Percentiles rank a stretch among this genome's conserved stretches.
Conservation (phyloP, 2,329 filamentous ascomycete genomes). For the Talaromyces pinophilus region DNA sequence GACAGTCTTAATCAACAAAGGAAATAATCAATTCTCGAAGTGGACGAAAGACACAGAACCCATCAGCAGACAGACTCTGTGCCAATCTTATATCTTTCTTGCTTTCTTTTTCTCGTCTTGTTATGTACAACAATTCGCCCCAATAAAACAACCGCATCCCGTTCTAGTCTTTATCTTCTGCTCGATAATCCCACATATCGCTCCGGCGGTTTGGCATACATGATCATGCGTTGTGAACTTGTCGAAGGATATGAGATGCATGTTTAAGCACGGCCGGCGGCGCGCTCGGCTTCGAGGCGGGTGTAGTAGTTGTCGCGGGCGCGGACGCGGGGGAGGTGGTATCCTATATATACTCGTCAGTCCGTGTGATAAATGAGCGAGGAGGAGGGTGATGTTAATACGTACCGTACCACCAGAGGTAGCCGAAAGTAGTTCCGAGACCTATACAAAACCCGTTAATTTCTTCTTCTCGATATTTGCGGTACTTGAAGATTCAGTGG, state of each 20-base stretch:
- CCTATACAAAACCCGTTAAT: constrained; percentile 42
- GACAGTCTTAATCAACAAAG: background rate
- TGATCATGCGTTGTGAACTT: background rate
- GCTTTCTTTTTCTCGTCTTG: background rate
- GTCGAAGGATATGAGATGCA: background rate
- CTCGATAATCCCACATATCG: background rate
- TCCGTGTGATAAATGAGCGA: background rate
- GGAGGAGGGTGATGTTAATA: constrained; percentile 56
- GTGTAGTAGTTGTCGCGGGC: constrained; percentile 65
- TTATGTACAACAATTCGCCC: constrained; percentile 9
- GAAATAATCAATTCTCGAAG: constrained; percentile 15
- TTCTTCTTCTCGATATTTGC: background rate
- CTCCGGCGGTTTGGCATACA: constrained; percentile 14
- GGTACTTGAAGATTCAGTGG: background rate
- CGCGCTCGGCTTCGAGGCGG: constrained; percentile 64
- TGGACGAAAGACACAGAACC: constrained; percentile 14
- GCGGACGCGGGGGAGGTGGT: constrained; percentile 65
- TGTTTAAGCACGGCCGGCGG: constrained; percentile 40
- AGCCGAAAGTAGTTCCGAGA: constrained; percentile 63
- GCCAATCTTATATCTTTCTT: constrained; percentile 13
- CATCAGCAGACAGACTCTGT: background rate
- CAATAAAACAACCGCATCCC: constrained; percentile 2
- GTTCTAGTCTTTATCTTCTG: constrained; percentile 4
- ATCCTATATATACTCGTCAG: constrained; percentile 49
- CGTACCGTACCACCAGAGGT: constrained; percentile 68